These are phyloP conservation scores for Gomphus bonarii DNA, from an alignment of 1,284 basidiomycete species.

Conservation along the genomic window DNA sequence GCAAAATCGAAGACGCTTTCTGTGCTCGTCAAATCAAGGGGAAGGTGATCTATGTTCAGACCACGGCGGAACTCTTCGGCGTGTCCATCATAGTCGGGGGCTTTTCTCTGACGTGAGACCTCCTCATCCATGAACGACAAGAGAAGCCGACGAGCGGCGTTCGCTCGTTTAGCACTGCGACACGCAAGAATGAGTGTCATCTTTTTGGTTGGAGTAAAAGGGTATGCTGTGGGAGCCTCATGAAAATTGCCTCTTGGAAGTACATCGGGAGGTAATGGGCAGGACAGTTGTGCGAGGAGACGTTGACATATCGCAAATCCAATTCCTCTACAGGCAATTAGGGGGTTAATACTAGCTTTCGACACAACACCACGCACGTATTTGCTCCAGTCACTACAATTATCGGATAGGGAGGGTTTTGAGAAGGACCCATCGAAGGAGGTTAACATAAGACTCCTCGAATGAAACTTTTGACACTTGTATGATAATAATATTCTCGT, in stretches of 20 bases:
- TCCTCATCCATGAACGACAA: conserved; percentile 44
- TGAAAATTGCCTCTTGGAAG: conserved; percentile 16
- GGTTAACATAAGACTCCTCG: too few species aligned
- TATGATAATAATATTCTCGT: too few species aligned
- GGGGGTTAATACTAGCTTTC: conserved; percentile 4
- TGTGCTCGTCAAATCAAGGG: conserved; percentile 56
- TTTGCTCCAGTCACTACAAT: conserved; percentile 63
- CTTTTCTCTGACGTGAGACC: conserved; percentile 26
- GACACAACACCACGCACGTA: conserved; percentile 30
- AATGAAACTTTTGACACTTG: too few species aligned
- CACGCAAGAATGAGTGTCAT: conserved; percentile 81
- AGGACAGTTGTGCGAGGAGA: conserved; percentile 61
- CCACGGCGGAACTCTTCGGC: conserved; percentile 51
- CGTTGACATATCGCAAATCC: conserved; percentile 81
- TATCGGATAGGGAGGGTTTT: conserved; percentile 26
- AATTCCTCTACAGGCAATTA: conserved; percentile 50
- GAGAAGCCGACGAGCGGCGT: conserved; percentile 47
- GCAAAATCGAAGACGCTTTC: conserved; percentile 58
- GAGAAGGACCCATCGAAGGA: too few species aligned
- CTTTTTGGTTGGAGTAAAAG: conserved; percentile 30
- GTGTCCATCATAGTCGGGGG: conserved; percentile 33
- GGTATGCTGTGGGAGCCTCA: conserved; percentile 5
- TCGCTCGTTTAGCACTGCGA: conserved; percentile 55
- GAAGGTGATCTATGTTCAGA: conserved; percentile 50
- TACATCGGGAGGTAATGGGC: conserved; percentile 37